Base-by-base conservation (phyloP, 225 moss, liverwort and hornwort genomes). In the Bryoerythrophyllum caledonicum region DNA sequence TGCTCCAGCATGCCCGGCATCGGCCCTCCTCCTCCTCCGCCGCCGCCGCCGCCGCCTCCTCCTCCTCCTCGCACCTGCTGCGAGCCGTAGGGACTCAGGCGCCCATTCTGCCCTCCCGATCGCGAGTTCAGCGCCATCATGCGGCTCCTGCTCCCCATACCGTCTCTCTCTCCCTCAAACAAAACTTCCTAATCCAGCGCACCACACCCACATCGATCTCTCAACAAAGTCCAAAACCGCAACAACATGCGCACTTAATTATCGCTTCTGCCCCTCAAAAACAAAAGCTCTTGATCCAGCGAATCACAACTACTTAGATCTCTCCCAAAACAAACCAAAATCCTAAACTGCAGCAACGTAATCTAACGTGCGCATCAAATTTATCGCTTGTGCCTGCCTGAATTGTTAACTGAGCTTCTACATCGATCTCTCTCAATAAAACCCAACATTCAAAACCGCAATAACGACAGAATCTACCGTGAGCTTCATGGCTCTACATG, bases 1-100 rank as follows among this genome's bases (percentile, higher is more conserved):
- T 92, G 90, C 76, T 92, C 94, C 9, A 92, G 63, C 17, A 92
- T 82, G 55, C 60, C 82, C 0, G 90, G 79, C 82, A 88, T 38
- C 40, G 88, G 71, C 65, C 80, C 78, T 17, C 65, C 73, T 81
- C 88, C 74, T 38, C 73, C 68, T n/a, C n/a, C n/a, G n/a, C n/a
- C n/a, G n/a, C n/a, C n/a, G n/a, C n/a, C n/a, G n/a, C 67, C 74
- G 55, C n/a, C 67, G 55, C 72, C 76, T 11, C 82, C 82, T 21
- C 79, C 89, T 2, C 87, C 80, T 28, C 83, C 72, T 81, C 93
- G 78, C 12, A 77, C 76, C 54, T 81, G 79, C 10, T 81, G 79
- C 10, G 41, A 43, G 1, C 19, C 48, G 35, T 81, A 87, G 25
- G 86, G 83, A 76, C 81, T 81, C 54, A 81, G 20, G 19, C 86